phyloP scores from a whole-genome alignment of 257 asterid species.

The Parsonsia alboflavescens region DNA sequence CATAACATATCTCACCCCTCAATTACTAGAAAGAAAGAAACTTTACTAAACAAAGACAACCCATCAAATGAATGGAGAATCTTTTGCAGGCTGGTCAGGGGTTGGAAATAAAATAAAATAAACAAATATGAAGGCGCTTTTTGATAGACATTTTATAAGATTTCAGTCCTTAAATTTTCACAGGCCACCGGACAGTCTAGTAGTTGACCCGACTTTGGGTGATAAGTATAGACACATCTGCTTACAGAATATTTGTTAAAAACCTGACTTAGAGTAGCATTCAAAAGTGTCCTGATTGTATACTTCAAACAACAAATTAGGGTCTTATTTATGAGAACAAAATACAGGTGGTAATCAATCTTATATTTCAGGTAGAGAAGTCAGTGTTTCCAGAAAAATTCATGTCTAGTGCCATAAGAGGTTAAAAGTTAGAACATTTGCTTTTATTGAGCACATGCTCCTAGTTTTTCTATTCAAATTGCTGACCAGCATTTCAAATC shows the following conservation, averaged over 20 bases:
- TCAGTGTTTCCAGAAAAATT: neutral
- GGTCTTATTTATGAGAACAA: neutral
- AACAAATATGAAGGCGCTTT: no score
- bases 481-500: neutral
- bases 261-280: neutral
- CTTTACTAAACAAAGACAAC: neutral
- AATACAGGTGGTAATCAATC: neutral
- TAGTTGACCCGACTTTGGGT: neutral
- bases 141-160: neutral
- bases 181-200: neutral
- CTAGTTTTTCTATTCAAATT: neutral
- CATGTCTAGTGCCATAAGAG: neutral
- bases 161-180: neutral
- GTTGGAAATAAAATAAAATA: neutral
- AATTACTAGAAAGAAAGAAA: neutral
- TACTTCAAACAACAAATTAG: neutral
- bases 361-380: neutral
- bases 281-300: neutral
- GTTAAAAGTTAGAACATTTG: neutral
- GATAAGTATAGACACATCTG: neutral
- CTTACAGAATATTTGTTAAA: neutral
- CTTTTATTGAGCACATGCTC: no score
- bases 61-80: neutral
- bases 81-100: neutral
- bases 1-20: neutral